phyloP scores from a whole-genome alignment of 306 rosid species.

The Begonia peltatifolia region DNA sequence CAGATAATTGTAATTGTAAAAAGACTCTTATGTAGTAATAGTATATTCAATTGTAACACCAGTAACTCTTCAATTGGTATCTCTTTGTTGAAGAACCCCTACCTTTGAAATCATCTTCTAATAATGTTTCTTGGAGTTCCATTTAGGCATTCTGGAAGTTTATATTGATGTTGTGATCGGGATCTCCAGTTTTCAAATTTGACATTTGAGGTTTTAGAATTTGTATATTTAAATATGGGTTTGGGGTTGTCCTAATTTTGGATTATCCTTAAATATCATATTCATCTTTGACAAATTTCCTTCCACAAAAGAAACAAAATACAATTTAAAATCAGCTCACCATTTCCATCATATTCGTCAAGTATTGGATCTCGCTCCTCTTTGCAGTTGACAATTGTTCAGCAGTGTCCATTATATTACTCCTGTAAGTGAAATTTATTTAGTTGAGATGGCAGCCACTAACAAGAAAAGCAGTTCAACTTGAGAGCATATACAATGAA shows the following conservation, averaged over 20 bases:
- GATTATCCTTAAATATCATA: neutral
- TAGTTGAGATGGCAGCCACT: neutral
- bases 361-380: constrained; percentile 53
- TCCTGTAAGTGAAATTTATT: constrained; percentile 39
- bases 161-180: too few species aligned
- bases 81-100: neutral
- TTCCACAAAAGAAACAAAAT: neutral
- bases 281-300: neutral
- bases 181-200: neutral
- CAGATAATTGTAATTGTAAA: neutral
- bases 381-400: constrained; percentile 30
- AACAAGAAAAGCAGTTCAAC: neutral
- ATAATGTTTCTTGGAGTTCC: too few species aligned
- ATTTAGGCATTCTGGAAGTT: too few species aligned
- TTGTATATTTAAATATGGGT: neutral
- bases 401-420: constrained; percentile 42
- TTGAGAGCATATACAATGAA: too few species aligned
- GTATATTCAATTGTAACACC: neutral
- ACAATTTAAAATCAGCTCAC: constrained; percentile 21
- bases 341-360: constrained; percentile 40
- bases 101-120: neutral
- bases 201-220: neutral
- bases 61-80: neutral
- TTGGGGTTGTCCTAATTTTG: neutral
- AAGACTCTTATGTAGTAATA: neutral